phyloP scores from a whole-genome alignment of 129 eudicot genomes.

The Artemisia tridentata region DNA sequence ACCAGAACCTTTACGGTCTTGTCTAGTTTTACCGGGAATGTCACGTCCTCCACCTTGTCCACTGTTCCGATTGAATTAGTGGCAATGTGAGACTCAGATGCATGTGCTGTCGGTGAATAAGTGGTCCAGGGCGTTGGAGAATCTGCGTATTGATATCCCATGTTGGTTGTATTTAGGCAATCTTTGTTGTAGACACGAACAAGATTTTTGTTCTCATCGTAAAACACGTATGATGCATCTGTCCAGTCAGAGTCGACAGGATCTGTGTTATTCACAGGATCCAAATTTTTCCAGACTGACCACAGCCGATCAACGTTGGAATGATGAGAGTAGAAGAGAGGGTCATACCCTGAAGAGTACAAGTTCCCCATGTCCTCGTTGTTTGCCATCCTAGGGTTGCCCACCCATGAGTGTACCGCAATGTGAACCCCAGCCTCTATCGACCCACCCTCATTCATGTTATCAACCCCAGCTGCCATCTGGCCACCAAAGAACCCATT shows the following conservation, averaged over 20 bases:
- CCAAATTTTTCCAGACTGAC: conserved; percentile 3
- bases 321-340: conserved; percentile 6
- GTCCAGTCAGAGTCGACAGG: not conserved
- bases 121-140: not conserved
- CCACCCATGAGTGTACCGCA: not conserved
- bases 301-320: conserved; percentile 5
- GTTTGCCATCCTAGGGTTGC: conserved; percentile 2
- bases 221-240: not conserved
- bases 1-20: conserved; percentile 5
- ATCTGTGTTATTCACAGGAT: not conserved
- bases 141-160: not conserved
- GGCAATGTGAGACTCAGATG: not conserved
- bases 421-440: not conserved
- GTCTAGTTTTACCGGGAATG: conserved; percentile 10
- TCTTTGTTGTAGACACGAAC: conserved; percentile 19
- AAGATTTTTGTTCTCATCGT: conserved; percentile 5
- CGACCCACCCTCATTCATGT: not conserved
- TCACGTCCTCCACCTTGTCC: not conserved
- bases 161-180: not conserved
- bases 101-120: not conserved
- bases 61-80: not conserved
- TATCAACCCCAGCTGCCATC: not conserved
- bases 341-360: conserved; percentile 11
- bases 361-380: conserved; percentile 8
- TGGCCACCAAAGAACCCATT: conserved; percentile 14